These are phyloP conservation scores for Starmera dryadoides DNA, from an alignment of 805 yeast genomes.

Conservation along the genomic window DNA sequence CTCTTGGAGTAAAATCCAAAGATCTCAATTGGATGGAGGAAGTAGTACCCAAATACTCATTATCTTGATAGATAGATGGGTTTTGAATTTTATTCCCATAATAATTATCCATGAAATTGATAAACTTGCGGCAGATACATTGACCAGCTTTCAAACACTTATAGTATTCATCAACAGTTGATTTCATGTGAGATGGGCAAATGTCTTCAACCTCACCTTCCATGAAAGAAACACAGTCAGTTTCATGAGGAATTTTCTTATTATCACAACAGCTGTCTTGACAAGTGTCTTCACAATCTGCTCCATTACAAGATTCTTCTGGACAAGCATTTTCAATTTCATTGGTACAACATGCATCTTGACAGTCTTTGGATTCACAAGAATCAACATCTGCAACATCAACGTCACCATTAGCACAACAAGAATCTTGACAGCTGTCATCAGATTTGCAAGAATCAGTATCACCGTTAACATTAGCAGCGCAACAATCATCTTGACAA, in stretches of 20 bases:
- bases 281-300: background rate
- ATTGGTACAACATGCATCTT: background rate
- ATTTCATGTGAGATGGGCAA: background rate
- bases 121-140: background rate
- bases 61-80: background rate
- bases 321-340: background rate
- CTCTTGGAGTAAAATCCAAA: background rate
- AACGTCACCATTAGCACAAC: background rate
- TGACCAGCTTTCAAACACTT: background rate
- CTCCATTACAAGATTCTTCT: background rate
- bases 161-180: background rate
- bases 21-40: background rate
- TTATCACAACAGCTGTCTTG: background rate
- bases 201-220: background rate
- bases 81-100: background rate
- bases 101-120: background rate
- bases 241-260: background rate
- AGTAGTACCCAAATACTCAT: background rate
- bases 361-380: background rate
- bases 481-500: no score
- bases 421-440: no score
- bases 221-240: background rate
- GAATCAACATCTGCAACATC: background rate
- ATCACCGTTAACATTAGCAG: no score
- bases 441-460: no score